These are phyloP conservation scores for Inga leiocalycina DNA, from an alignment of 306 rosid genomes.

Conservation along the genomic window DNA sequence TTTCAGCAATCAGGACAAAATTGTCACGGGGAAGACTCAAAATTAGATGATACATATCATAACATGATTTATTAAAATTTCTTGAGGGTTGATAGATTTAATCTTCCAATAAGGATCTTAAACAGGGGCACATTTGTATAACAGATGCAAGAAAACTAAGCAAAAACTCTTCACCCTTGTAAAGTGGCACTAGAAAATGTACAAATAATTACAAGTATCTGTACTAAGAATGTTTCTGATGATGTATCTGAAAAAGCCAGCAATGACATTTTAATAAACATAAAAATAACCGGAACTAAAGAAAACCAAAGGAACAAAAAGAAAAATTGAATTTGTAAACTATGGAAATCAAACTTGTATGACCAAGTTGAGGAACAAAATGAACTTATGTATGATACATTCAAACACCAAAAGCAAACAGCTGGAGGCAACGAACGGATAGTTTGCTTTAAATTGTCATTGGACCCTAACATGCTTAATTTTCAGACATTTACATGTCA, in stretches of 20 bases:
- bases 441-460: background rate
- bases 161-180: background rate
- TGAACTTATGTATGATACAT: background rate
- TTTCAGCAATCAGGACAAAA: background rate
- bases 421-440: background rate
- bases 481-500: constrained; percentile 22
- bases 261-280: background rate
- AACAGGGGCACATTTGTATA: background rate
- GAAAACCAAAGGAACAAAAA: background rate
- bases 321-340: constrained; percentile 12
- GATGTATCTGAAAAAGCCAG: constrained; percentile 7
- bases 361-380: background rate
- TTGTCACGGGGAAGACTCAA: background rate
- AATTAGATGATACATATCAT: background rate
- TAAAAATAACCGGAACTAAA: background rate
- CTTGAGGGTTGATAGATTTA: background rate
- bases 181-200: background rate
- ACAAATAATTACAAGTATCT: background rate
- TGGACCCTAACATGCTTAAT: constrained; percentile 5
- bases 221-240: background rate
- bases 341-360: constrained; percentile 8
- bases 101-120: background rate
- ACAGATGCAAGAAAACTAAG: background rate
- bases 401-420: background rate
- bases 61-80: background rate